Evolutionary conservation across 78 protist species (phyloP).

Genomic region (Chrysochromulina tobinii): DNA sequence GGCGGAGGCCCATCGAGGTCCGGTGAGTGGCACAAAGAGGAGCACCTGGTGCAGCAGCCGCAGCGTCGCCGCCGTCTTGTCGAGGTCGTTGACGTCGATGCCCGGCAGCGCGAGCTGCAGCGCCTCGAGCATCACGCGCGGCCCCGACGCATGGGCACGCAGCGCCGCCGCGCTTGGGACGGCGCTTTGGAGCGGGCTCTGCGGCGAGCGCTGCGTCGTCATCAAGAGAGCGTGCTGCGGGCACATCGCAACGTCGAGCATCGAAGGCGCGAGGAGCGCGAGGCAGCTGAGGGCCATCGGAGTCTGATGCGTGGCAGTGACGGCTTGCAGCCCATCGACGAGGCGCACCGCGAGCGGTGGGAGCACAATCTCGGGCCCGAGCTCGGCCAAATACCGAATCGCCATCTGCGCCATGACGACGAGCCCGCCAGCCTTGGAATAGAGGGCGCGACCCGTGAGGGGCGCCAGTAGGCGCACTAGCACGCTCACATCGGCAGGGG

Average conservation of each 20-base stretch:
- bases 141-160: not conserved
- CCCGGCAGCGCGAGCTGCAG: conserved; percentile 15
- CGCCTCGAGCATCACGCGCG: not conserved
- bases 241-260: not conserved
- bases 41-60: not conserved
- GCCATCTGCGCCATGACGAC: not conserved
- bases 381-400: not conserved
- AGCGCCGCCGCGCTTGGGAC: too few relatives aligned
- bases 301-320: conserved; percentile 3
- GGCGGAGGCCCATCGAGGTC: too few relatives aligned
- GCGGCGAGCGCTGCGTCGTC: too few relatives aligned
- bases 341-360: not conserved
- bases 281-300: not conserved
- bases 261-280: not conserved
- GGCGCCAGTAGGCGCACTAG: not conserved
- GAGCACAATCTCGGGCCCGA: not conserved
- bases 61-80: not conserved
- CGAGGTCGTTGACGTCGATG: not conserved
- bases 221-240: too few relatives aligned
- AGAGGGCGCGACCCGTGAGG: too few relatives aligned
- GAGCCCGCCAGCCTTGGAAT: too few relatives aligned
- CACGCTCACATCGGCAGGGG: not conserved
- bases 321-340: conserved; percentile 2
- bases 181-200: too few relatives aligned
- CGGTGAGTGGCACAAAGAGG: too few relatives aligned